A percentile compares a stretch with the other conserved stretches of the same genome.
phyloP scores from a whole-genome alignment of 495 filamentous ascomycete species.

The Penicillium turbatum region DNA sequence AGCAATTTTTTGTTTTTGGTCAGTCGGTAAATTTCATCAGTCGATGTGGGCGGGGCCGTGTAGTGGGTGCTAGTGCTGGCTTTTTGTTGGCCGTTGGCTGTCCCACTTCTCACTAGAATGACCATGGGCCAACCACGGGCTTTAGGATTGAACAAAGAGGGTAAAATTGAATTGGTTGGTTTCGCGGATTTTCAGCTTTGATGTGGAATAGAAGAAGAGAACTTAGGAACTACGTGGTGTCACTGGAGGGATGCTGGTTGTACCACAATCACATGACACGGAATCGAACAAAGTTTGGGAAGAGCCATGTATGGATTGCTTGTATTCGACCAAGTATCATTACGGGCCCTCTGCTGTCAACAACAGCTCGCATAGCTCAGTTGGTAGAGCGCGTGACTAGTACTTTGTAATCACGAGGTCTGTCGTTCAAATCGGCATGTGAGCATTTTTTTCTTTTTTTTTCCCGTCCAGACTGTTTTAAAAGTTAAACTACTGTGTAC shows the following conservation, averaged over 20 bases:
- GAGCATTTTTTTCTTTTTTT: conserved; percentile 1
- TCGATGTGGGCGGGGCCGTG: background rate
- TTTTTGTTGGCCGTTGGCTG: background rate
- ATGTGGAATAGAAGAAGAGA: no score
- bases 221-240: no score
- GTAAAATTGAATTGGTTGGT: no score
- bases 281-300: no score
- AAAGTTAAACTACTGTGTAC: background rate
- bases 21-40: background rate
- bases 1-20: conserved; percentile 1
- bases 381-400: conserved; percentile 9
- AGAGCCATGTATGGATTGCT: no score
- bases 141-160: no score
- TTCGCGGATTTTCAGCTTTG: no score
- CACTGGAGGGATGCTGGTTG: no score
- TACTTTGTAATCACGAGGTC: conserved; percentile 9
- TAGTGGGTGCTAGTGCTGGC: background rate
- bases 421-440: conserved; percentile 5
- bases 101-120: background rate
- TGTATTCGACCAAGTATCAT: no score
- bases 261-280: no score
- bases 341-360: no score
- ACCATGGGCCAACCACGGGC: no score
- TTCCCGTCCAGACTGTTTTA: background rate
- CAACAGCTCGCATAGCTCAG: conserved; percentile 6